Evolutionary conservation across 441 rosid genomes (phyloP), one percentile per base, ranked within the genome.

Genomic region (Populus tomentosa): DNA sequence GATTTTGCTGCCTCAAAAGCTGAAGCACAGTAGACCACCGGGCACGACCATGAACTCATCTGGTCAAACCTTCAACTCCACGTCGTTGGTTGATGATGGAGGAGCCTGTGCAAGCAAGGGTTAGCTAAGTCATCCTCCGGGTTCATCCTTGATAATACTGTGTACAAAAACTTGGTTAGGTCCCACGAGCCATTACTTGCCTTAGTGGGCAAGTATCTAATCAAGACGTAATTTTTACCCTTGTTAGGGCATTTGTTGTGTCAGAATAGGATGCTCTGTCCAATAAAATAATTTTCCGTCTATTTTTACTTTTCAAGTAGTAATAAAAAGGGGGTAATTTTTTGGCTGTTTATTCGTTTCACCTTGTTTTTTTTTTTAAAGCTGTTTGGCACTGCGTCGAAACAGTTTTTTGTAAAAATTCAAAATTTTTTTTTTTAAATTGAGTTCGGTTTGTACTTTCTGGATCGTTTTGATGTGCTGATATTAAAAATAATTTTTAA

Each of bases 181-280:
- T 4, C 32, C 82, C 82, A 72, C 65, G 1, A 14, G 20, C 7
- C 72, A 50, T 79, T 82, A 46, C 85, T 79, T 82, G 85, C 80
- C 85, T 73, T 79, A 4, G 23, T 30, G 32, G 85, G 38, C 75
- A 82, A 76, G 85, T 71, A 26, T 50, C 67, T 23, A 21, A 21
- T 35, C 35, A 50, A 18, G 30, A 67, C 80, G 70, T 72, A 7
- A 30, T n/a, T 3, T 14, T 80, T 68, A 69, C 33, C 67, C 73
- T 56, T 56, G 18, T 4, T 13, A 46, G 20, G 56, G 20, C 20
- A 46, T 46, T 46, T 46, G 56, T 46, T 46, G 56, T 13, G 56
- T 46, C 20, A 46, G 56, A 46, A 14, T 13, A 14, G 56, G 56
- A 46, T 46, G 56, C 56, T 14, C 18, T 14, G 56, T 46, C 56